Conservation (phyloP, 495 filamentous ascomycete species). For the Neurospora terricola region DNA sequence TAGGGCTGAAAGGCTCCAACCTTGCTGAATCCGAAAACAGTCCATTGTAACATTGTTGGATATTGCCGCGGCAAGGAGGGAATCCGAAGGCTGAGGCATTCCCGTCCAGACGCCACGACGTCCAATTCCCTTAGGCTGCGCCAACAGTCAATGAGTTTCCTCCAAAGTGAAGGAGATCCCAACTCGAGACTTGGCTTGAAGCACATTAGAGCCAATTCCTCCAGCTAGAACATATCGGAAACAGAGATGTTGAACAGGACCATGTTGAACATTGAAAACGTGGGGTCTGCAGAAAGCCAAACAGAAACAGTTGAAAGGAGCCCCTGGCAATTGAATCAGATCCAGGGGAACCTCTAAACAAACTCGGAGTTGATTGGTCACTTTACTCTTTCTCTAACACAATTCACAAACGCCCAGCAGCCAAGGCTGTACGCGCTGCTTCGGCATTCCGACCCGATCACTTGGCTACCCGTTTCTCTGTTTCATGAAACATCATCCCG, state of each 20-base stretch:
- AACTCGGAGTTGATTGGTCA: neutral
- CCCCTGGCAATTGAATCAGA: neutral
- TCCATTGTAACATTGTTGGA: neutral
- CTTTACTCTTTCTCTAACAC: neutral
- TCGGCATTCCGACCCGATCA: neutral
- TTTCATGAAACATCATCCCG: neutral
- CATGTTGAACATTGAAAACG: neutral
- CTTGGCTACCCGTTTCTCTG: neutral
- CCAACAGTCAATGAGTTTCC: neutral
- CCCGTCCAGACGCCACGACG: neutral
- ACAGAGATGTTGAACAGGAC: neutral
- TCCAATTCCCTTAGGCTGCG: neutral
- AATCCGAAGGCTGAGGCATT: neutral
- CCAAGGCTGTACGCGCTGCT: neutral
- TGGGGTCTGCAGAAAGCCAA: neutral
- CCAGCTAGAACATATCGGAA: neutral
- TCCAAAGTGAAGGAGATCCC: neutral
- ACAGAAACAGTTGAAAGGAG: neutral
- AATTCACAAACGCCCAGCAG: neutral
- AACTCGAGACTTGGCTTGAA: neutral
- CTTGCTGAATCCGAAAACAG: neutral
- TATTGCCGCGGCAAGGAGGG: neutral
- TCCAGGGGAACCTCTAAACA: neutral
- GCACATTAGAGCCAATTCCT: neutral
- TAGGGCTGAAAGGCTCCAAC: neutral